These are phyloP conservation scores for Liriodendron chinense DNA, from an alignment of 164 flowering plant species.

Conservation along the genomic window DNA sequence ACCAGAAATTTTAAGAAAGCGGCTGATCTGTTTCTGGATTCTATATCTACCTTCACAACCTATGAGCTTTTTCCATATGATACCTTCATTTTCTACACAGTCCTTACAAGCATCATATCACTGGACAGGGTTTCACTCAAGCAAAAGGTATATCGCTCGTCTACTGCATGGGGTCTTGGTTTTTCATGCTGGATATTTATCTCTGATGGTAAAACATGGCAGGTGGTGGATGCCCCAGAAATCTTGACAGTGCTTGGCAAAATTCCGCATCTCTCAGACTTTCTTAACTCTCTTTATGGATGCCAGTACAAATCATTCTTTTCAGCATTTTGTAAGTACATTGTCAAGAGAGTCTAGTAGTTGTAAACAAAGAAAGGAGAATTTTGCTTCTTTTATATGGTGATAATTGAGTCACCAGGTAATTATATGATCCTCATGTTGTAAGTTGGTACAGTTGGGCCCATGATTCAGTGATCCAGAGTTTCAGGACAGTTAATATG, in stretches of 20 bases:
- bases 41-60: constrained; percentile 96
- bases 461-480: too few relatives aligned
- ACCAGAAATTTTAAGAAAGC: constrained; percentile 92
- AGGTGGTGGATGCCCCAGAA: constrained; percentile 99
- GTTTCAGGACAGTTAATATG: too few relatives aligned
- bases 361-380: too few relatives aligned
- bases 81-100: constrained; percentile 92
- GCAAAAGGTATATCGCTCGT: constrained; percentile 59
- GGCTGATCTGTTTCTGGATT: constrained; percentile 78
- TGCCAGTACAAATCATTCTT: constrained; percentile 93
- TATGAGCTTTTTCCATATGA: constrained; percentile 93
- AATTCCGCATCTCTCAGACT: constrained; percentile 77
- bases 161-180: background rate
- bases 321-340: constrained; percentile 77
- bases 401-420: too few relatives aligned
- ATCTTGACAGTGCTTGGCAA: constrained; percentile 90
- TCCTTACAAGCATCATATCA: constrained; percentile 84
- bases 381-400: too few relatives aligned
- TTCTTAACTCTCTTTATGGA: constrained; percentile 81
- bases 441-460: too few relatives aligned
- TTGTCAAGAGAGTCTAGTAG: too few relatives aligned
- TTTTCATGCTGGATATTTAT: background rate
- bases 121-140: constrained; percentile 92
- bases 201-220: constrained; percentile 15
- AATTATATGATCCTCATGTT: too few relatives aligned